Evolutionary conservation across 2,329 filamentous ascomycete species (phyloP), one percentile per base, ranked within the genome.

Genomic region (Fusarium sp.): DNA sequence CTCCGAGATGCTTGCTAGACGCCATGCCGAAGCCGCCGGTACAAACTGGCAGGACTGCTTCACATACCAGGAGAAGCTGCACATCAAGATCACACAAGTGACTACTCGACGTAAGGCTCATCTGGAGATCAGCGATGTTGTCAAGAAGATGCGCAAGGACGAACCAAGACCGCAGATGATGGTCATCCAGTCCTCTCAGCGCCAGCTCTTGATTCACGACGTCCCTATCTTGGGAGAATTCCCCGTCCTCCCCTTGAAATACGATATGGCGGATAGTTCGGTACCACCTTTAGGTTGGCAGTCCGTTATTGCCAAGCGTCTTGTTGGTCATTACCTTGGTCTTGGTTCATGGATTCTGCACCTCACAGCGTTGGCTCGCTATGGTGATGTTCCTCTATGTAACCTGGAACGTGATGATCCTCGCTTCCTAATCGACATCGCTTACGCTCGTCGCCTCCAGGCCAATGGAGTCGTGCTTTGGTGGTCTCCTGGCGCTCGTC

Each of bases 401-500:
- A 99, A 99, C 75, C 83, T 99, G 32, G 96, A 98, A 79, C 91
- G 91, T 45, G 96, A 98, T 72, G 96, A 99, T 75, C 95, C 96
- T 29, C 90, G 94, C 5, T 98, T 96, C 82, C 83, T 99, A 58
- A 99, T 99, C 73, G 96, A 99, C 77, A 89, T 99, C 59, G 93
- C 95, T 1, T 99, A 98, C 78, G 96, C 96, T 1, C 87, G 97
- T 60, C 89, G 95, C 20, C 83, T 99, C 54, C 94, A 97, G 76
- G 91, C 92, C 71, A 97, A 95, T 77, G 94, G 95, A 61, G 93
- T 99, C 2, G 92, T 99, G 8, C 84, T 99, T 9, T 99, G 96
- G 96, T 99, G 96, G 96, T 98, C 95, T 20, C 86, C 89, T 12
- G 91, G 91, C 9, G 90, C 95, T 1, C 89, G 92, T 54, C 96